A percentile compares a stretch with the other conserved stretches of the same genome.
These are phyloP conservation scores for Metschnikowia lochheadii DNA, from an alignment of 805 yeast species.

Conservation along the genomic window DNA sequence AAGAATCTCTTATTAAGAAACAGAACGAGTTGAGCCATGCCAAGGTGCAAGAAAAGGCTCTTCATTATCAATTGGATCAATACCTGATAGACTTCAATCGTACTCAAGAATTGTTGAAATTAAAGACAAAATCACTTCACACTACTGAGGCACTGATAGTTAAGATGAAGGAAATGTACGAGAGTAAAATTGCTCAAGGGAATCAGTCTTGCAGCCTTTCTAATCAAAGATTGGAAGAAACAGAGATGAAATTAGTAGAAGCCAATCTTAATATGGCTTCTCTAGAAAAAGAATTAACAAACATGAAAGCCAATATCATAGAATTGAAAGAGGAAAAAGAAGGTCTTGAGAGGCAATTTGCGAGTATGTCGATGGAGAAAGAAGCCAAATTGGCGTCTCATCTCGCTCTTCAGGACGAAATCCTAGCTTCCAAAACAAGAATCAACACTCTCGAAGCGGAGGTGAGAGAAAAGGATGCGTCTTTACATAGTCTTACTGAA, in stretches of 20 bases:
- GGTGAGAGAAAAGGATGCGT: constrained; percentile 19
- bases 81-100: neutral
- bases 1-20: constrained; percentile 2
- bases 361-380: neutral
- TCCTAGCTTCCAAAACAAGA: neutral
- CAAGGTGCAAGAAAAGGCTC: neutral
- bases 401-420: neutral
- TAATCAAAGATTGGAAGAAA: neutral
- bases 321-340: neutral
- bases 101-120: neutral
- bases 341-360: neutral
- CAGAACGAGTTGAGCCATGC: neutral
- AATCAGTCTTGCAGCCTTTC: neutral
- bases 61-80: neutral
- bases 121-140: neutral
- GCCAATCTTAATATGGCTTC: neutral
- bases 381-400: neutral
- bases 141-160: neutral
- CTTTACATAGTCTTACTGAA: constrained; percentile 19
- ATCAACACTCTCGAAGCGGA: constrained; percentile 12
- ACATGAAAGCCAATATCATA: neutral
- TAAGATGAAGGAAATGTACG: constrained; percentile 2
- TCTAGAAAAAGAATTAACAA: neutral
- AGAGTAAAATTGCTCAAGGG: neutral
- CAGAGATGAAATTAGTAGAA: neutral